Evolutionary conservation across 1,139 yeast genomes (phyloP).

Genomic region (Debaryomyces fabryi): DNA sequence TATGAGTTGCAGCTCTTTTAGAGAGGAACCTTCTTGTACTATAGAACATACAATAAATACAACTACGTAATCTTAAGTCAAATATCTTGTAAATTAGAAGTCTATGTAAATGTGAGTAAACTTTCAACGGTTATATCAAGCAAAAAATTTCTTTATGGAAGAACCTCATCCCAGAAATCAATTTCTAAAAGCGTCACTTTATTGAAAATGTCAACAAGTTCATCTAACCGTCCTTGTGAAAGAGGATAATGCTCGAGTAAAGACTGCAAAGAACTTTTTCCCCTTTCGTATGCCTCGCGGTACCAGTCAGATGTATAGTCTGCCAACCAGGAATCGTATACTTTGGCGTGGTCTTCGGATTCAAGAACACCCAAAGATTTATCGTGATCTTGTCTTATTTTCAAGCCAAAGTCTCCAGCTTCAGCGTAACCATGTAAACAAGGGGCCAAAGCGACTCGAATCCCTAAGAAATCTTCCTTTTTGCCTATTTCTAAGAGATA

Average conservation of each 20-base stretch:
- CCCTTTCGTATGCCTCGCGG: slow-evolving; percentile 51
- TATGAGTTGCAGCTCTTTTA: neutral
- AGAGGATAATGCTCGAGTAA: slow-evolving; percentile 31
- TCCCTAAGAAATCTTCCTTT: slow-evolving; percentile 60
- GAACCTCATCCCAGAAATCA: slow-evolving; percentile 62
- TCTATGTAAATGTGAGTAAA: neutral
- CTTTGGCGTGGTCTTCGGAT: slow-evolving; percentile 22
- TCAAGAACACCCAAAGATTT: slow-evolving; percentile 13
- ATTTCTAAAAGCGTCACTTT: slow-evolving; percentile 62
- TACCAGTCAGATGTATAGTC: slow-evolving; percentile 66
- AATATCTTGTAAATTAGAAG: neutral
- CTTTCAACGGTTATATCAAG: neutral
- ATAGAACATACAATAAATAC: neutral
- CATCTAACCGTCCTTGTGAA: slow-evolving; percentile 45
- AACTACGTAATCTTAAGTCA: neutral
- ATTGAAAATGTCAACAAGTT: slow-evolving; percentile 59
- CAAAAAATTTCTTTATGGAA: neutral
- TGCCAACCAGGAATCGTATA: slow-evolving; percentile 60
- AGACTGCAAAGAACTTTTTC: slow-evolving; percentile 49
- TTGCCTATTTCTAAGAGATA: slow-evolving; percentile 58
- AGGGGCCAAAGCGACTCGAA: slow-evolving; percentile 72
- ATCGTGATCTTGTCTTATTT: slow-evolving; percentile 15
- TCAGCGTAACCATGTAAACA: slow-evolving; percentile 75
- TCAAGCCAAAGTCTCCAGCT: slow-evolving; percentile 33
- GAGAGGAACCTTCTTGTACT: neutral